Evolutionary conservation across 768 basidiomycete species (phyloP).

Genomic region (Lentinula edodes): DNA sequence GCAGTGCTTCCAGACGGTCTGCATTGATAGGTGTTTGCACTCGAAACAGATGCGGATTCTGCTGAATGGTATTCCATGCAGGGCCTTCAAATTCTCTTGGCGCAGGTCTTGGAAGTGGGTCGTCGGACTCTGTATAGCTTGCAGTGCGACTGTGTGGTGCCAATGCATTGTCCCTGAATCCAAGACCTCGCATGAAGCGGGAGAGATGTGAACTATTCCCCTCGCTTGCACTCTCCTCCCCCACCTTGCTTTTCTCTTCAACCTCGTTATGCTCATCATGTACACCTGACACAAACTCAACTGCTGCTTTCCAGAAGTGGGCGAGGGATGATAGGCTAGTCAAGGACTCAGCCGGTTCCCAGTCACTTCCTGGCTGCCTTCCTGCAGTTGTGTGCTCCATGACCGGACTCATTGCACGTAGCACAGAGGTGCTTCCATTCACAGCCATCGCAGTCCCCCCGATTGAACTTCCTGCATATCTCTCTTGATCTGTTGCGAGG

Average conservation of each 20-base stretch:
- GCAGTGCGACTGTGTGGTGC: background rate
- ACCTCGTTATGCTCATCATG: too few species aligned
- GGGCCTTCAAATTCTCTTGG: too few species aligned
- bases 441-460: background rate
- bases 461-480: background rate
- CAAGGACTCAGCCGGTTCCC: background rate
- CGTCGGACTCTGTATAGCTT: background rate
- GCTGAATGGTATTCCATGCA: background rate
- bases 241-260: too few species aligned
- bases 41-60: background rate
- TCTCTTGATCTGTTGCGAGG: background rate
- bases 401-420: background rate
- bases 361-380: background rate
- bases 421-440: background rate
- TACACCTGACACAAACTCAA: too few species aligned
- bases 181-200: too few species aligned
- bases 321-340: background rate
- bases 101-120: background rate
- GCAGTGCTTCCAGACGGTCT: slow-evolving; percentile 19
- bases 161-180: too few species aligned
- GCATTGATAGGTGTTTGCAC: slow-evolving; percentile 28
- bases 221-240: too few species aligned
- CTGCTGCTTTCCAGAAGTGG: too few species aligned
- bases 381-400: background rate
- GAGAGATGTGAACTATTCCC: too few species aligned